Evolutionary conservation across 192 early-diverging fungal species (phyloP), one percentile per base, ranked within the genome.

Genomic region (Linnemannia elongata): DNA sequence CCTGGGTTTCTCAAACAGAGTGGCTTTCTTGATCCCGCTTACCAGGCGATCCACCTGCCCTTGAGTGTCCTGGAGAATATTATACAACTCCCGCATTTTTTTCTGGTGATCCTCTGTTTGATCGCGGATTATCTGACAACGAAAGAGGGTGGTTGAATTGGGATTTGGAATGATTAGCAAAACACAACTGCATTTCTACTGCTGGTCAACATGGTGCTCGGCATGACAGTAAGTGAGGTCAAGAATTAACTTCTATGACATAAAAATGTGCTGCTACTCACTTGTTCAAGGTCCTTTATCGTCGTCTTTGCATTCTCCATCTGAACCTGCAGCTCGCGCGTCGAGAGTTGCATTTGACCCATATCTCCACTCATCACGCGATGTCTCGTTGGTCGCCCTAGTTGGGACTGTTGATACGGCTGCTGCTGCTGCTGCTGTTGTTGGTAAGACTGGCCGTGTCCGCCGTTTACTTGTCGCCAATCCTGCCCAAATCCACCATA

Each of bases 281-380:
- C 85, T 80, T 87, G 79, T 27, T 87, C 85, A 57, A 87, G 80
- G n/a, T 87, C 85, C 68, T 78, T 87, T 39, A 87, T 87, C 4
- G 85, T 87, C 36, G 85, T 75, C 38, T 81, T 87, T 35, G 85
- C 85, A 52, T 87, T 87, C 54, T 87, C 85, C 79, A 87, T 81
- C 33, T 87, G 85, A 0, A 87, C 79, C 20, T 74, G 60, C 52
- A 87, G 12, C 68, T 87, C 85, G 4, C 85, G 79, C 0, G 49
- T 74, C 22, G 85, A 81, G 6, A 80, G 79, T 22, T 87, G 85
- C 47, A 81, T 66, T 4, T 76, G 74, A 30, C 79, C 72, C 85
- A 87, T 78, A 75, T 87, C 85, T 24, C 85, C 85, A 75, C 76
- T 81, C 79, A 78, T 74, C 6, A 78, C 42, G 15, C 76, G 55